Conservation (phyloP, 2,329 filamentous ascomycete genomes). For the Fusarium caatingaense region DNA sequence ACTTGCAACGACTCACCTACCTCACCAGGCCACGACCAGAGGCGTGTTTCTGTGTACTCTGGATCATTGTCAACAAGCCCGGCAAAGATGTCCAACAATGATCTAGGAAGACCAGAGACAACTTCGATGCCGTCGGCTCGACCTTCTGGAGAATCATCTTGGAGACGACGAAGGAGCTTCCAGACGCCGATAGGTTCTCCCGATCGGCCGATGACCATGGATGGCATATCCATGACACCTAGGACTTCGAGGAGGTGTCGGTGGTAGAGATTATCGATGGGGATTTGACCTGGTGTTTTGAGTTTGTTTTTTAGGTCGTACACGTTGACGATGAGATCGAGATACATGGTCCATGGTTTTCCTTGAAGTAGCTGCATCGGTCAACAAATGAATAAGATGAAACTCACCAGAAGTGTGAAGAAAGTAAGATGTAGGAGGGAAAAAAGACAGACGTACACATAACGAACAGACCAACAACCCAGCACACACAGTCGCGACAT, state of each 20-base stretch:
- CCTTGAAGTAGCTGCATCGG: constrained; percentile 35
- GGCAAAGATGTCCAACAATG: constrained; percentile 39
- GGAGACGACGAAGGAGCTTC: constrained; percentile 37
- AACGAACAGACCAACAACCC: constrained; percentile 40
- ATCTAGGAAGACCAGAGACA: constrained; percentile 37
- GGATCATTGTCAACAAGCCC: constrained; percentile 33
- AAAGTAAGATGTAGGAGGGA: background rate
- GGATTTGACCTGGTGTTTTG: constrained; percentile 7
- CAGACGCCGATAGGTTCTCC: constrained; percentile 36
- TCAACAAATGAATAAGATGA: background rate
- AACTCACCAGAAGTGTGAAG: no score
- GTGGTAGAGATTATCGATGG: constrained; percentile 27
- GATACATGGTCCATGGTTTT: constrained; percentile 39
- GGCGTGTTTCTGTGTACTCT: constrained; percentile 33
- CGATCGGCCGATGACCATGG: constrained; percentile 33
- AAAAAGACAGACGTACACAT: constrained; percentile 28
- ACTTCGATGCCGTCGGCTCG: constrained; percentile 27
- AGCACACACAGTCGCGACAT: constrained; percentile 34
- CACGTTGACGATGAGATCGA: constrained; percentile 40
- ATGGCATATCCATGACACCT: constrained; percentile 41
- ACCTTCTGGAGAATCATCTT: constrained; percentile 25
- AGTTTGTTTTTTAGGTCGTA: constrained; percentile 34
- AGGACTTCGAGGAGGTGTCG: constrained; percentile 38
- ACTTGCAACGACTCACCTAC: constrained; percentile 39
- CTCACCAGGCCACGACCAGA: constrained; percentile 40